Evolutionary conservation across 2,329 filamentous ascomycete species (phyloP).

Genomic region (Trichoderma koningii): DNA sequence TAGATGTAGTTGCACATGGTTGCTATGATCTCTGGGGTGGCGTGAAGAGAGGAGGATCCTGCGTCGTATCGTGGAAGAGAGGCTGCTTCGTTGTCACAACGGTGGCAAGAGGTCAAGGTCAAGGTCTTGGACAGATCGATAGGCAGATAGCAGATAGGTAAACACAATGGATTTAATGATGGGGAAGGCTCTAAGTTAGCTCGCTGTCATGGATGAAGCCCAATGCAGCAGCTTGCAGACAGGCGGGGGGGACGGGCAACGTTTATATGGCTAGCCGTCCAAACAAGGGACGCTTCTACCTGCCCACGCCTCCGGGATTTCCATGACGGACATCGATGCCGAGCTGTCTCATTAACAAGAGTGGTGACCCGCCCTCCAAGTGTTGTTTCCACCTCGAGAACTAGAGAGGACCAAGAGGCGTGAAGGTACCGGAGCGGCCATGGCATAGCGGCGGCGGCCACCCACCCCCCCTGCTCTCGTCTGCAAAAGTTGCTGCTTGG

Average conservation of each 20-base stretch:
- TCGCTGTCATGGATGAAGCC: conserved; percentile 20
- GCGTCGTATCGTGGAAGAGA: conserved; percentile 2
- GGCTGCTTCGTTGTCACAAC: not conserved
- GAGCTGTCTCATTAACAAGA: conserved; percentile 27
- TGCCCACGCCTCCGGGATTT: conserved; percentile 27
- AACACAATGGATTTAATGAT: not conserved
- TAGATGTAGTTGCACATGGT: conserved; percentile 57
- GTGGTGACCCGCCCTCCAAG: conserved; percentile 21
- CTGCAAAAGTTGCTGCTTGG: not conserved
- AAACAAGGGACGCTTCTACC: conserved; percentile 15
- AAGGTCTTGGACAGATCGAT: conserved; percentile 6
- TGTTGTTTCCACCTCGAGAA: conserved; percentile 16
- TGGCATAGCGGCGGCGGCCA: not conserved
- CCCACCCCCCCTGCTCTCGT: conserved; percentile 5
- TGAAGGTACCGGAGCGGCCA: conserved; percentile 20
- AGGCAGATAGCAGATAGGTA: not conserved
- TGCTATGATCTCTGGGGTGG: conserved; percentile 2
- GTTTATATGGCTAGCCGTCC: conserved; percentile 28
- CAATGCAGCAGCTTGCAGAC: conserved; percentile 26
- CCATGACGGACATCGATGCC: conserved; percentile 26
- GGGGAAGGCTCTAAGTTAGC: not conserved
- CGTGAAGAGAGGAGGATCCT: not conserved
- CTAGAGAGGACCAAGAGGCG: conserved; percentile 14
- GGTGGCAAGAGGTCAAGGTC: not conserved
- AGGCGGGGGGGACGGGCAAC: conserved; percentile 20